Base-by-base conservation (phyloP, 2,329 filamentous ascomycete species). In the Teratosphaeriaceae sp. region DNA sequence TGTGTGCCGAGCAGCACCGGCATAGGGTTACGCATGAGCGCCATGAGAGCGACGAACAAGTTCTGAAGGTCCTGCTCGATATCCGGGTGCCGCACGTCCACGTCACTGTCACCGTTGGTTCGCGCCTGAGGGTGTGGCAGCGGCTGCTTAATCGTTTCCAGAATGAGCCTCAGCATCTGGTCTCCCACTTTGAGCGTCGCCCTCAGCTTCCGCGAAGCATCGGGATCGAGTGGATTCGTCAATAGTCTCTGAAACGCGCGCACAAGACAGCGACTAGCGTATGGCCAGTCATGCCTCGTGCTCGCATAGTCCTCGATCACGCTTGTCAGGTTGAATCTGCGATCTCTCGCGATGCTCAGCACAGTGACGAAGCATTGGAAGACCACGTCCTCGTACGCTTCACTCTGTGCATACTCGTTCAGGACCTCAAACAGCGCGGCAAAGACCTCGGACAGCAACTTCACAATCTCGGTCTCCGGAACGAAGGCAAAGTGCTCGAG, bases 381-480 rank as follows among this genome's bases (percentile, higher is more conserved):
- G 2, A 96, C 82, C 13, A 95, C 68, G 57, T 97, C 90, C 59
- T 97, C 92, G 50, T 88, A 89, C 59, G 94, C 87, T 51, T 94
- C 87, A 51, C 88, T 88, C 8, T 87, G 88, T n/a, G 87, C 81
- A 57, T 94, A 83, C 54, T 96, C 88, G 22, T 94, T 86, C 21
- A 97, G 71, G 21, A 96, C 88, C 5, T 87, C 84, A 60, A 98
- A 98, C 1, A 98, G 76, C 0, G 88, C 80, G 62, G 95, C 87
- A 41, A 98, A 83, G 1, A 97, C 88, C 55, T 94, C 85, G 49
- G 79, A 84, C 6, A 97, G 71, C 31, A 97, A 76, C 69, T 97
- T 98, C 49, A 98, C 92, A 24, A 98, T 86, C 65, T 98, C 94
- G 43, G 97, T 95, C 62, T 98, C 92, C 0, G 92, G 86, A 1